These are phyloP conservation scores for Cytospora chrysosperma DNA, from an alignment of 2,329 filamentous ascomycete genomes.

Conservation along the genomic window DNA sequence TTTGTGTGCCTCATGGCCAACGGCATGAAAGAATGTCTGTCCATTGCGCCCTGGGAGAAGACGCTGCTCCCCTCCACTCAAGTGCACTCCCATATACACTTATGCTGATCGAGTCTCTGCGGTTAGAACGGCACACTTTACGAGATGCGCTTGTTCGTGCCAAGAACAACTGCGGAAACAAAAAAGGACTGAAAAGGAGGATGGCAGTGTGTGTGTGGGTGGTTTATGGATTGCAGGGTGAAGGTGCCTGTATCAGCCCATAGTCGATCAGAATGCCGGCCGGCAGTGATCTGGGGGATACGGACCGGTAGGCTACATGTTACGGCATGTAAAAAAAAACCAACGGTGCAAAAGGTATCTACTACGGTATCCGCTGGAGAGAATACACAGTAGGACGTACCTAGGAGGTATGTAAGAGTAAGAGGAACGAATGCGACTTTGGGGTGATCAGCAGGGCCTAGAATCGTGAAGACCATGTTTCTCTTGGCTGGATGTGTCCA, in stretches of 20 bases:
- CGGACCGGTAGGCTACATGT: too few relatives aligned
- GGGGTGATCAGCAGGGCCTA: not conserved
- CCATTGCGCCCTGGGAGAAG: not conserved
- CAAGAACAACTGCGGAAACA: conserved; percentile 12
- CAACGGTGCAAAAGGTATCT: too few relatives aligned
- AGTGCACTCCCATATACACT: too few relatives aligned
- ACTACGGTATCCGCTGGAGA: too few relatives aligned
- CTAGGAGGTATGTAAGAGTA: too few relatives aligned
- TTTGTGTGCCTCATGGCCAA: not conserved
- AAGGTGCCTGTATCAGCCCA: conserved; percentile 2
- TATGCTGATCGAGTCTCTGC: too few relatives aligned
- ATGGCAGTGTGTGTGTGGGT: conserved; percentile 3
- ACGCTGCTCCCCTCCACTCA: too few relatives aligned
- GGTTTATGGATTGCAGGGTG: not conserved
- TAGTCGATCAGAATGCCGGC: not conserved
- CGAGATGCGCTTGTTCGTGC: conserved; percentile 1
- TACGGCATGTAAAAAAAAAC: too few relatives aligned
- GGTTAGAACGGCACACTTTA: conserved; percentile 7
- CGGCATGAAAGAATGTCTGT: not conserved
- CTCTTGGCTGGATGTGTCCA: not conserved
- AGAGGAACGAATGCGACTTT: not conserved
- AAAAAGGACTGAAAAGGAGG: conserved; percentile 4
- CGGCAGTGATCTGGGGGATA: not conserved
- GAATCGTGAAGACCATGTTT: not conserved
- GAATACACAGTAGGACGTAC: too few relatives aligned